Evolutionary conservation across 768 basidiomycete species (phyloP), one percentile per base, ranked within the genome.

Genomic region (Pholiota molesta): DNA sequence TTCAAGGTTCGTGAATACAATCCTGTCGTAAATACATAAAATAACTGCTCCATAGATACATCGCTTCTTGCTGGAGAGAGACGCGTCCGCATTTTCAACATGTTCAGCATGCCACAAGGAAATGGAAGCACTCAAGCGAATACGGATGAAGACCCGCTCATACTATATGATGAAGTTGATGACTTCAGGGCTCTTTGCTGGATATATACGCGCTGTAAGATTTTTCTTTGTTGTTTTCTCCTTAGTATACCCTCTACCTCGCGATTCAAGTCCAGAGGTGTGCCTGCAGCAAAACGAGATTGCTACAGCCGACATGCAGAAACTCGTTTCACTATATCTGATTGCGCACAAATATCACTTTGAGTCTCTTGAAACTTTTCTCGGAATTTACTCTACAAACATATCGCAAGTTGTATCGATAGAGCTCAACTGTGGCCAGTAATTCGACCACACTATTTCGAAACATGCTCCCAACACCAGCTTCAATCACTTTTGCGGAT

Each of bases 161-260:
- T 60, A 21, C 57, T 66, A 17, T 52, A 60, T 1, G 68, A 67
- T 26, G 45, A 47, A 16, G 54, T 52, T 26, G 64, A 64, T 2
- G 65, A 67, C 17, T 65, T 70, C 16, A 59, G 68, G n/a, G 64
- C 64, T 13, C 45, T 65, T 17, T 71, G 68, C 31, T 71, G 65
- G 66, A 57, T 57, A 57, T 69, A 19, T 71, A 68, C 28, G 65
- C 69, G 5, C 53, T 61, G 68, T 71, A 55, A n/a, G 66, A 59
- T 14, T 45, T 21, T 28, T 37, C 42, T 8, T 10, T 16, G 33
- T 14, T 14, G 4, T 3, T 45, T 60, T 59, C 29, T 60, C 51
- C 19, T 10, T 13, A 53, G 42, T 47, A 23, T n/a, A 42, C 29
- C 26, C 35, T n/a, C 16, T 26, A 23, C 33, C 44, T 17, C 28